phyloP scores from a whole-genome alignment of 2,329 filamentous ascomycete genomes.

The Metarhizium brunneum region DNA sequence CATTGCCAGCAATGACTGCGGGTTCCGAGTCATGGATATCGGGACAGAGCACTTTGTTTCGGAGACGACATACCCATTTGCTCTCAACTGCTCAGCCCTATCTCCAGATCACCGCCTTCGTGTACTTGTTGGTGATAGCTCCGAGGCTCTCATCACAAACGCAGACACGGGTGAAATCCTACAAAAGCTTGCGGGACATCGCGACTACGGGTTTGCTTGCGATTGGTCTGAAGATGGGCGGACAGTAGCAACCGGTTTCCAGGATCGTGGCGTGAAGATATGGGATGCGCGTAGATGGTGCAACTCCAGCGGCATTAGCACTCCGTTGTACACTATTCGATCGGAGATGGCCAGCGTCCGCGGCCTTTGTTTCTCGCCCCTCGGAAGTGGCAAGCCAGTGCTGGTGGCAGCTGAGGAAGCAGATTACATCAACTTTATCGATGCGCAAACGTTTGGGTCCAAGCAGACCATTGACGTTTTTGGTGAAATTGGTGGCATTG shows the following conservation, averaged over 20 bases:
- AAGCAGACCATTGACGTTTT: slow-evolving; percentile 67
- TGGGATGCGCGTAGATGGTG: slow-evolving; percentile 69
- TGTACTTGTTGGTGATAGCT: slow-evolving; percentile 61
- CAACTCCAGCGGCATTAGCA: slow-evolving; percentile 36
- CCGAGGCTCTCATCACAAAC: slow-evolving; percentile 57
- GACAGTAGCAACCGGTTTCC: slow-evolving; percentile 67
- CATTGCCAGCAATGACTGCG: slow-evolving; percentile 54
- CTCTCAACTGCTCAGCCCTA: slow-evolving; percentile 65
- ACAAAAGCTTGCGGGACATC: slow-evolving; percentile 52
- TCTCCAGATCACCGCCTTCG: slow-evolving; percentile 64
- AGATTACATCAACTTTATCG: slow-evolving; percentile 62
- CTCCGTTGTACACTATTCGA: slow-evolving; percentile 44
- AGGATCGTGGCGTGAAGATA: slow-evolving; percentile 64
- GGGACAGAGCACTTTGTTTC: slow-evolving; percentile 48
- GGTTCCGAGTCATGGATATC: slow-evolving; percentile 50
- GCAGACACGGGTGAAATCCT: slow-evolving; percentile 54
- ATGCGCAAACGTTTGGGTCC: slow-evolving; percentile 53
- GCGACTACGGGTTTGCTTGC: slow-evolving; percentile 66
- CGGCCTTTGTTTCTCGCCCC: slow-evolving; percentile 61
- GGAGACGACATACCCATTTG: slow-evolving; percentile 42
- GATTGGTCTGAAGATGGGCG: slow-evolving; percentile 73
- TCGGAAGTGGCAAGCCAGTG: slow-evolving; percentile 56
- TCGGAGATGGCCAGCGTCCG: slow-evolving; percentile 61
- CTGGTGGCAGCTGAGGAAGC: slow-evolving; percentile 68
- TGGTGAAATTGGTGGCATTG: slow-evolving; percentile 62